These are phyloP conservation scores for Sherardia arvensis DNA, from an alignment of 257 asterid genomes.

Conservation along the genomic window DNA sequence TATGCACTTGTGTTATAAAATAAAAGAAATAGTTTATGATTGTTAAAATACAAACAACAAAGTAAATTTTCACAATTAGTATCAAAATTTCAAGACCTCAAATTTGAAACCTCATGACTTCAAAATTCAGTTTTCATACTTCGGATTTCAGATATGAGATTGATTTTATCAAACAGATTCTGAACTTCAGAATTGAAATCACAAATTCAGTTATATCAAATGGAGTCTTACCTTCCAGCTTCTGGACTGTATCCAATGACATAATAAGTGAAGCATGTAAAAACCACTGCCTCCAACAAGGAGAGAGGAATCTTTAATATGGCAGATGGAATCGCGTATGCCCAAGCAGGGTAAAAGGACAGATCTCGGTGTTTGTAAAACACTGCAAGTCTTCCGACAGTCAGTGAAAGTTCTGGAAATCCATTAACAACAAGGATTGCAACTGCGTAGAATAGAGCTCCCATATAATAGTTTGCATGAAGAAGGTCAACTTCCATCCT, in stretches of 20 bases:
- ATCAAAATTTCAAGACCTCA: no score
- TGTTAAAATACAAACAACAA: no score
- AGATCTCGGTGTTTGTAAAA: slow-evolving; percentile 43
- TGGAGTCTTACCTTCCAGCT: slow-evolving; percentile 41
- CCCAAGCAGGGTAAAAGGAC: slow-evolving; percentile 50
- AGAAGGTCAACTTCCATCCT: slow-evolving; percentile 29
- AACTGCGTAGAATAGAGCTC: slow-evolving; percentile 37
- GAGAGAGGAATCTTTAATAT: slow-evolving; percentile 46
- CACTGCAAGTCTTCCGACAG: slow-evolving; percentile 32
- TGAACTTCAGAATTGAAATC: no score
- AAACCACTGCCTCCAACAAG: slow-evolving; percentile 28
- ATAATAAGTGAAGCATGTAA: slow-evolving; percentile 48
- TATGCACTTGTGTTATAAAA: no score
- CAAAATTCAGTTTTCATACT: no score
- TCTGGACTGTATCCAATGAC: slow-evolving; percentile 45
- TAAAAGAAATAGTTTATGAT: no score
- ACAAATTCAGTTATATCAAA: no score
- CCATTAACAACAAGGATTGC: slow-evolving; percentile 34
- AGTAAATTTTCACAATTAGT: no score
- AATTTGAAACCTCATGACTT: no score
- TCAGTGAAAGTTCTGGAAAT: slow-evolving; percentile 39
- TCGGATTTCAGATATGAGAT: no score
- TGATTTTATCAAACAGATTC: no score
- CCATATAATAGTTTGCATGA: slow-evolving; percentile 44
- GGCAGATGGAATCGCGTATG: slow-evolving; percentile 36